These are phyloP conservation scores for Remersonia thermophila DNA, from an alignment of 2,329 filamentous ascomycete genomes.

Conservation along the genomic window DNA sequence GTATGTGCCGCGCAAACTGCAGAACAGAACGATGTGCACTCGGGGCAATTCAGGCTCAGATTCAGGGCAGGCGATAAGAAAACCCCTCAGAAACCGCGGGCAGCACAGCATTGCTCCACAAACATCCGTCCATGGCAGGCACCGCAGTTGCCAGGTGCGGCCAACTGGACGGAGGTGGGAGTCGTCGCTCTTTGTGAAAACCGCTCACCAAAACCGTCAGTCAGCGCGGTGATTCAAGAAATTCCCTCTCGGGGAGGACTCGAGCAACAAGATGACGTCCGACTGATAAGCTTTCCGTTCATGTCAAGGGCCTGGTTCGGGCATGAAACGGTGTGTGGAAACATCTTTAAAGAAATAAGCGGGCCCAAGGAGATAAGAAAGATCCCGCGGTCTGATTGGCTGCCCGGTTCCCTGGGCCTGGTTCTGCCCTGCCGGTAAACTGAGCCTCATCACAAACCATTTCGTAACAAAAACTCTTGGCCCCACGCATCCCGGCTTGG, in stretches of 20 bases:
- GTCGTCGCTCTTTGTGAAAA: neutral
- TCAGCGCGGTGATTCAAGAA: conserved; percentile 9
- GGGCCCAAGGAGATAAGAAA: conserved; percentile 10
- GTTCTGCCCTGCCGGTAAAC: neutral
- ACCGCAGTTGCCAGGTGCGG: no score
- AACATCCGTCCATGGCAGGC: no score
- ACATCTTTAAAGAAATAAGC: conserved; percentile 10
- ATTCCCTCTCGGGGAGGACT: neutral
- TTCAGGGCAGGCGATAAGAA: no score
- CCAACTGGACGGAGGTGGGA: no score
- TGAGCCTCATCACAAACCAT: conserved; percentile 11
- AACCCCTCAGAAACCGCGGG: no score
- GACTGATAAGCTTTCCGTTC: neutral
- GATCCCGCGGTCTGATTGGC: conserved; percentile 8
- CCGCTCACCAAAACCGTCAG: conserved; percentile 3
- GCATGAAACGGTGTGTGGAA: conserved; percentile 8
- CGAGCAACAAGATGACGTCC: conserved; percentile 5
- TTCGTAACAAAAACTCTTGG: conserved; percentile 10
- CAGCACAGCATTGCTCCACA: no score
- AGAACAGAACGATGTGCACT: no score
- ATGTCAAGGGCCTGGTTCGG: neutral
- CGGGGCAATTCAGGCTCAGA: no score
- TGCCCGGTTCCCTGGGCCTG: neutral
- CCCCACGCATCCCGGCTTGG: conserved; percentile 10
- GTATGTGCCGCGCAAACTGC: no score